Percentiles rank a stretch among this genome's conserved stretches.
phyloP scores from a whole-genome alignment of 73 alveolate genomes.

The Paramecium bursaria region DNA sequence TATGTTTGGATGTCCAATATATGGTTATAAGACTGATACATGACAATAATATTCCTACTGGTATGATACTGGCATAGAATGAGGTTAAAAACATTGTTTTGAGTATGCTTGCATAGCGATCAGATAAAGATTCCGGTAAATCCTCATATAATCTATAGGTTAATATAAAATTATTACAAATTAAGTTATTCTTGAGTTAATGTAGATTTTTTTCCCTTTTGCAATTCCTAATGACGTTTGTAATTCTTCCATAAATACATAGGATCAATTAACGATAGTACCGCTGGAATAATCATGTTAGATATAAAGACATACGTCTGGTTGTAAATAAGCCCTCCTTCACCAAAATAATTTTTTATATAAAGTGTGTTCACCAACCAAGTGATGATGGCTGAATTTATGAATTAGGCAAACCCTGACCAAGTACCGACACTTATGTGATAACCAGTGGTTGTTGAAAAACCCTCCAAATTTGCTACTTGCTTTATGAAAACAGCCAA shows the following conservation, averaged over 20 bases:
- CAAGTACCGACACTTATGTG: conserved; percentile 2
- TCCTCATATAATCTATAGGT: conserved; percentile 8
- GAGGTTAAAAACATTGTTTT: conserved; percentile 22
- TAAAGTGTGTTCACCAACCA: conserved; percentile 4
- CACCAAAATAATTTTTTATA: neutral
- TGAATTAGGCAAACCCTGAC: neutral
- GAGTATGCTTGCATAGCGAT: conserved; percentile 24
- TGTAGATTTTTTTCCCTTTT: neutral
- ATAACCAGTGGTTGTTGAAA: conserved; percentile 43
- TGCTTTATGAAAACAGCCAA: neutral
- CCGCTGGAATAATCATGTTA: conserved; percentile 17
- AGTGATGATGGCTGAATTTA: neutral
- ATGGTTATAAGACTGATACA: neutral
- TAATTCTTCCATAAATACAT: neutral
- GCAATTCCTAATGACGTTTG: neutral
- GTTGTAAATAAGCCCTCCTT: conserved; percentile 6
- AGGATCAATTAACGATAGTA: neutral
- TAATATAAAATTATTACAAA: neutral
- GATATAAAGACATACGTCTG: conserved; percentile 11
- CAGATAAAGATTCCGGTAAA: neutral
- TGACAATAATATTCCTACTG: conserved; percentile 3
- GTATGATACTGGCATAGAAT: conserved; percentile 25
- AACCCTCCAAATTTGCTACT: neutral
- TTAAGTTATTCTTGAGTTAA: conserved; percentile 8
- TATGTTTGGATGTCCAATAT: neutral